Conservation (phyloP, 768 basidiomycete species). For the Steccherinum ochraceum region DNA sequence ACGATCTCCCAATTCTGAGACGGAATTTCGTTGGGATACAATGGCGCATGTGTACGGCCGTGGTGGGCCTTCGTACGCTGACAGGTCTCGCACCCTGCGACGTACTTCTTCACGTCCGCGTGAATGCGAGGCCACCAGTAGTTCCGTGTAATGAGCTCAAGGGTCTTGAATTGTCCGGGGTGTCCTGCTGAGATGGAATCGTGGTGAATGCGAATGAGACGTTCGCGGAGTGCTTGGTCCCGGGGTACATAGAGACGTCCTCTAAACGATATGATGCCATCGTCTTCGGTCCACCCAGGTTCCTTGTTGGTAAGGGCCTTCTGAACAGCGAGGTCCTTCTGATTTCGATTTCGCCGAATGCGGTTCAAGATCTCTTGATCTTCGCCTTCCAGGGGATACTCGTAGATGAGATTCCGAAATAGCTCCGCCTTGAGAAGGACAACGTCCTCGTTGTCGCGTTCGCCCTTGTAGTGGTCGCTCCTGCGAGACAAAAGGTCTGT, state of each 20-base stretch:
- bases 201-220: neutral
- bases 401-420: neutral
- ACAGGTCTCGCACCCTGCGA: conserved; percentile 1
- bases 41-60: neutral
- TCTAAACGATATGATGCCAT: neutral
- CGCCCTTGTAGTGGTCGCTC: neutral
- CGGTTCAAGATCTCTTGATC: neutral
- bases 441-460: neutral
- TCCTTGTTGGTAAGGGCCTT: neutral
- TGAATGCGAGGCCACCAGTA: conserved; percentile 8
- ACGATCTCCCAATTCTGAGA: conserved; percentile 9
- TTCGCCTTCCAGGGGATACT: neutral
- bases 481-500: conserved; percentile 6
- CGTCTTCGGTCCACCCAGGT: neutral
- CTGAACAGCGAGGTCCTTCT: neutral
- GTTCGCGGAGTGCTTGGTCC: neutral
- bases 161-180: conserved; percentile 4
- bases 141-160: neutral
- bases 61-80: conserved; percentile 1
- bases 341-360: neutral
- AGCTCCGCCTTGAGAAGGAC: conserved; percentile 1
- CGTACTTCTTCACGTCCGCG: conserved; percentile 1
- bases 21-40: conserved; percentile 6
- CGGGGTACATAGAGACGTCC: neutral
- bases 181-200: conserved; percentile 1